These are phyloP conservation scores for Arachis hypogaea DNA, from an alignment of 306 rosid species.

Conservation along the genomic window DNA sequence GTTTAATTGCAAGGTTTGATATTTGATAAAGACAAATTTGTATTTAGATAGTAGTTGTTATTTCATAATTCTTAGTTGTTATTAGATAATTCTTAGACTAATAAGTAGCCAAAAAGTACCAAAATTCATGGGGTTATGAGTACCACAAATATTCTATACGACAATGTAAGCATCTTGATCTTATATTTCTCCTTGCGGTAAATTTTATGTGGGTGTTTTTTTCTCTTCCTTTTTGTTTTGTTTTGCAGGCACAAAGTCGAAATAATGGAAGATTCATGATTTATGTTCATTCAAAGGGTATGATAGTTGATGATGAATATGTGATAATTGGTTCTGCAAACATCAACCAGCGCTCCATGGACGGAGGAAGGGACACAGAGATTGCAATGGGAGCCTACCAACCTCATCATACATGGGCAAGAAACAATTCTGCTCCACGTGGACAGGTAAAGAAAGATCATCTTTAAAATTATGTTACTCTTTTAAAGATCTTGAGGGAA, in stretches of 20 bases:
- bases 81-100: too few species aligned
- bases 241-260: constrained; percentile 68
- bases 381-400: constrained; percentile 98
- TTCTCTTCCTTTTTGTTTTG: too few species aligned
- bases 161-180: constrained; percentile 14
- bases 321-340: constrained; percentile 95
- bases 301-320: constrained; percentile 94
- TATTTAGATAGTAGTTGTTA: too few species aligned
- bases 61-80: too few species aligned
- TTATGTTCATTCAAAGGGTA: constrained; percentile 97
- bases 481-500: too few species aligned
- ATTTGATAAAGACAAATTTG: too few species aligned
- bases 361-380: constrained; percentile 99
- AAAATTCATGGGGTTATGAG: not conserved
- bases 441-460: constrained; percentile 66
- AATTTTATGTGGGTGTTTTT: constrained; percentile 36
- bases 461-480: too few species aligned
- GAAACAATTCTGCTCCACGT: constrained; percentile 57
- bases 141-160: constrained; percentile 1
- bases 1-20: too few species aligned
- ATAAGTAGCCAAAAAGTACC: not conserved
- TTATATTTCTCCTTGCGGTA: constrained; percentile 6
- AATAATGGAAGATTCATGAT: constrained; percentile 90
- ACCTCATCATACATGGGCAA: constrained; percentile 85
- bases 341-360: constrained; percentile 98